A percentile compares a stretch with the other conserved stretches of the same genome.
phyloP scores from a whole-genome alignment of 345 rosid species.

The Angophora floribunda region DNA sequence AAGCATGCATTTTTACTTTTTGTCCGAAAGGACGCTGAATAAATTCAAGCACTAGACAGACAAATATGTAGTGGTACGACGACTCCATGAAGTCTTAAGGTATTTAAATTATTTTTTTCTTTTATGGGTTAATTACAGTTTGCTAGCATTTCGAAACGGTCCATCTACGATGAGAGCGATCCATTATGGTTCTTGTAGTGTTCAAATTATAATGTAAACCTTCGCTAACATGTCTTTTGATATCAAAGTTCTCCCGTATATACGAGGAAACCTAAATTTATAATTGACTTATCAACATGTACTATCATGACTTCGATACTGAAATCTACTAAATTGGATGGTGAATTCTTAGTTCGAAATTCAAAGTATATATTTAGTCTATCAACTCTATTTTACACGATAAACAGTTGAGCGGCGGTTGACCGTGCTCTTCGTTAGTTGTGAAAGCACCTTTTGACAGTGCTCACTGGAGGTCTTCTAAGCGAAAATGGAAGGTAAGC shows the following conservation, averaged over 20 bases:
- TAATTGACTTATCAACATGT: not conserved
- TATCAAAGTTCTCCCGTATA: not conserved
- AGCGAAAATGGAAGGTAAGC: no score
- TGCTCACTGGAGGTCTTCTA: no score
- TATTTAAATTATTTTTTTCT: no score
- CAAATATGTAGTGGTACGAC: not conserved
- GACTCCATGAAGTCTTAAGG: not conserved
- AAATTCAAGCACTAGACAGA: not conserved
- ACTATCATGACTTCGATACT: not conserved
- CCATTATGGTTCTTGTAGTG: not conserved
- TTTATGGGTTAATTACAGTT: not conserved
- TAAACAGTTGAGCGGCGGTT: no score
- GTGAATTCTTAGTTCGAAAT: not conserved
- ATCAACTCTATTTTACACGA: not conserved
- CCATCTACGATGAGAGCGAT: not conserved
- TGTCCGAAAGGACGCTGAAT: no score
- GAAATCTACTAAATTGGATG: not conserved
- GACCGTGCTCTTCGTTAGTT: no score
- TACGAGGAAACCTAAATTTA: not conserved
- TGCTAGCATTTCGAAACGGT: not conserved
- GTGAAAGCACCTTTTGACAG: no score
- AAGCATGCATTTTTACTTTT: not conserved
- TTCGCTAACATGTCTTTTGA: not conserved
- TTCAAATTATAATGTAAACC: not conserved
- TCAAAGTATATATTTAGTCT: not conserved